phyloP scores from a whole-genome alignment of 176 grass and related monocot species.

The Triticum urartu region DNA sequence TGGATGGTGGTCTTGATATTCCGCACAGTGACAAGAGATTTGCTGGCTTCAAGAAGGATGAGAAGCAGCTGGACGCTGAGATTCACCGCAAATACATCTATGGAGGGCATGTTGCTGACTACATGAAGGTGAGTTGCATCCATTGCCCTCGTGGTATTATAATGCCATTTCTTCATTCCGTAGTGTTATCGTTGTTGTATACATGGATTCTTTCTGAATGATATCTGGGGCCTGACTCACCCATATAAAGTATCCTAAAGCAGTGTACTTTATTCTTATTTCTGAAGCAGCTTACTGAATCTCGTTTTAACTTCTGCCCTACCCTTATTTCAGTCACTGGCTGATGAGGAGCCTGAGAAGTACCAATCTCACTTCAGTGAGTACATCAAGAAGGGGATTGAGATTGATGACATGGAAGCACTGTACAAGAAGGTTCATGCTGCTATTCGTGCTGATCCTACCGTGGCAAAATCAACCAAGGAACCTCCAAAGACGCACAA shows the following conservation, averaged over 20 bases:
- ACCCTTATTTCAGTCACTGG: conserved; percentile 35
- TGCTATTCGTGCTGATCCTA: conserved; percentile 67
- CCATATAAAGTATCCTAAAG: not conserved
- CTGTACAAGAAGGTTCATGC: conserved; percentile 96
- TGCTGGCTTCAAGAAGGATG: conserved; percentile 71
- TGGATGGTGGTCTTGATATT: conserved; percentile 73
- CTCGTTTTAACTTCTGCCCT: not conserved
- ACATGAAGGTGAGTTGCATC: conserved; percentile 47
- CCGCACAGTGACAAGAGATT: conserved; percentile 60
- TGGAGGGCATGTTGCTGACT: conserved; percentile 57
- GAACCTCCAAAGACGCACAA: conserved; percentile 60
- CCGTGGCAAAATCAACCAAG: conserved; percentile 48
- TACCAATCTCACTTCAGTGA: conserved; percentile 76
- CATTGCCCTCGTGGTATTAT: not conserved
- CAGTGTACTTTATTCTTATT: not conserved
- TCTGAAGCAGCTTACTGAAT: not conserved
- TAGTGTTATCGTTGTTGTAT: not conserved
- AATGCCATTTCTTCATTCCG: not conserved
- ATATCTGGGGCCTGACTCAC: not conserved
- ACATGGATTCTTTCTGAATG: not conserved
- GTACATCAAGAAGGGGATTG: conserved; percentile 67
- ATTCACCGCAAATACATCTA: conserved; percentile 63
- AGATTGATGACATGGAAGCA: conserved; percentile 60
- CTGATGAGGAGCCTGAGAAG: conserved; percentile 89
- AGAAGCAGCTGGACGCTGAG: conserved; percentile 53